Evolutionary conservation across 768 basidiomycete genomes (phyloP).

Genomic region (Trametes meyenii): DNA sequence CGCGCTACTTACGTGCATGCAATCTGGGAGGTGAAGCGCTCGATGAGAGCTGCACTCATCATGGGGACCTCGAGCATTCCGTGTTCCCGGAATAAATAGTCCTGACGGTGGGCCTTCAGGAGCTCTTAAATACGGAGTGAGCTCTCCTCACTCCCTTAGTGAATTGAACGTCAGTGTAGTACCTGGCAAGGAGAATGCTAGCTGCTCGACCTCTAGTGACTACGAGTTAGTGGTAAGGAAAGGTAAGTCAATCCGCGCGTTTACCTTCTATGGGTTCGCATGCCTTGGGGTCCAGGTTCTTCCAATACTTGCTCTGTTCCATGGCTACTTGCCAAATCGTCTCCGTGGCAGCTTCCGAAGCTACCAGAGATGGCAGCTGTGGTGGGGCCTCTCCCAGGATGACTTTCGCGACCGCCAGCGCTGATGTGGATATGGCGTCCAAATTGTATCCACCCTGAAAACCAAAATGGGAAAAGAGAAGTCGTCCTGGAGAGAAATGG

Average conservation of each 20-base stretch:
- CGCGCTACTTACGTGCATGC: slow-evolving; percentile 78
- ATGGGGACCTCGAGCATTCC: slow-evolving; percentile 83
- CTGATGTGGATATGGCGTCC: slow-evolving; percentile 83
- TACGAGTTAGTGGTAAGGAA: background rate
- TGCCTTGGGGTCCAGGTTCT: slow-evolving; percentile 76
- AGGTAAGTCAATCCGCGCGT: background rate
- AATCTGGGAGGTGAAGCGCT: slow-evolving; percentile 78
- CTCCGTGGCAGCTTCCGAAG: slow-evolving; percentile 82
- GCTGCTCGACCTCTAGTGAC: slow-evolving; percentile 57
- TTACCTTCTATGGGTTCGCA: slow-evolving; percentile 83
- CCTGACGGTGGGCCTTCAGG: slow-evolving; percentile 86
- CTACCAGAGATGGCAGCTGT: slow-evolving; percentile 68
- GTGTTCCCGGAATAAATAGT: slow-evolving; percentile 76
- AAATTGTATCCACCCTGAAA: slow-evolving; percentile 93
- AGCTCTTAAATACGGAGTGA: slow-evolving; percentile 54
- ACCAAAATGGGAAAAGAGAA: no score
- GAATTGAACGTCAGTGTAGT: slow-evolving; percentile 2
- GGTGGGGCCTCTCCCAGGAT: slow-evolving; percentile 89
- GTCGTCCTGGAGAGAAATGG: background rate
- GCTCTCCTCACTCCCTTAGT: background rate
- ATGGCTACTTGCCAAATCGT: slow-evolving; percentile 87
- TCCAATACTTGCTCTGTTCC: slow-evolving; percentile 93
- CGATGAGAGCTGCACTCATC: slow-evolving; percentile 63
- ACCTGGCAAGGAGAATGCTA: slow-evolving; percentile 73
- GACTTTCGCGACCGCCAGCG: slow-evolving; percentile 83